Conservation (phyloP, 1,139 yeast genomes). For the Zygosaccharomyces pseudobailii region DNA sequence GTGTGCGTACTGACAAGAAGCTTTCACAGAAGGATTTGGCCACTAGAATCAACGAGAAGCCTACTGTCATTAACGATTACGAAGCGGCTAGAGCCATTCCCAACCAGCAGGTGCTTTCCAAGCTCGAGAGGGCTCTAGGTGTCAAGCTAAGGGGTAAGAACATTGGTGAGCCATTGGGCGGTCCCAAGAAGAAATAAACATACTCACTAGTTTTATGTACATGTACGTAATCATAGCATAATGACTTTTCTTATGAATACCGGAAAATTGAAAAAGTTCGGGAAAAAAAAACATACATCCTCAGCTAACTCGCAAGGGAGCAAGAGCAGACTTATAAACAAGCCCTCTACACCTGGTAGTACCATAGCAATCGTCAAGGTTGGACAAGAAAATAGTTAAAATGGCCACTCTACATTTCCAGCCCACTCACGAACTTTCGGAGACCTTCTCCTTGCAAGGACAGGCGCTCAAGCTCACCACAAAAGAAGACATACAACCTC, state of each 20-base stretch:
- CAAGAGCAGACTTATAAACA: not conserved
- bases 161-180: conserved; percentile 79
- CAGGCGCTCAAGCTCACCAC: conserved; percentile 73
- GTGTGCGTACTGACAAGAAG: conserved; percentile 84
- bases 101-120: conserved; percentile 87
- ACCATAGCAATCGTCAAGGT: not conserved
- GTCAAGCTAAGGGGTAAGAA: conserved; percentile 94
- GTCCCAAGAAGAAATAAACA: conserved; percentile 37
- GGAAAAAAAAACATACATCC: not conserved
- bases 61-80: conserved; percentile 90
- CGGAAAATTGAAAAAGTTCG: not conserved
- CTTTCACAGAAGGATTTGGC: conserved; percentile 95
- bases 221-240: not conserved
- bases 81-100: conserved; percentile 97
- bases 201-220: not conserved
- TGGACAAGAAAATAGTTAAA: not conserved
- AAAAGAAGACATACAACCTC: conserved; percentile 65
- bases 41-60: conserved; percentile 91
- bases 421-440: conserved; percentile 31
- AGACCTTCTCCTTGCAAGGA: conserved; percentile 60
- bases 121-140: conserved; percentile 91
- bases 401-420: conserved; percentile 39
- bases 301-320: not conserved
- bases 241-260: conserved; percentile 1
- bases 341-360: no score